A percentile compares a stretch with the other conserved stretches of the same genome.
Evolutionary conservation across 2,329 filamentous ascomycete species (phyloP).

Genomic region (Alternaria arborescens): DNA sequence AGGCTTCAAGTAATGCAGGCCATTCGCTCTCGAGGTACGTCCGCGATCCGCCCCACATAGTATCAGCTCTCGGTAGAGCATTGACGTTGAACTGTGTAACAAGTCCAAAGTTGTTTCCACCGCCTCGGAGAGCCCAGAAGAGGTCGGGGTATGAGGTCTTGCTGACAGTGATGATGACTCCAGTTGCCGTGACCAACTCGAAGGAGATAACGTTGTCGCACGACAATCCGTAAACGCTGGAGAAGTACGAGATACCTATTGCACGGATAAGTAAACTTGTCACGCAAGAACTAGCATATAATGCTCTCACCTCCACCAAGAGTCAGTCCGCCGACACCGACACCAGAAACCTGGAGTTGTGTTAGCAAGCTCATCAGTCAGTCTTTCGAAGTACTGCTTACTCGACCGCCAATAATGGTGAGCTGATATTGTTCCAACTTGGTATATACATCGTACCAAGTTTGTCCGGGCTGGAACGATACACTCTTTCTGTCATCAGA

Average conservation of each 20-base stretch:
- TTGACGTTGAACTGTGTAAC: conserved; percentile 40
- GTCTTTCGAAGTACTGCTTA: conserved; percentile 11
- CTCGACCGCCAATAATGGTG: conserved; percentile 42
- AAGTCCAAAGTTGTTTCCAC: conserved; percentile 49
- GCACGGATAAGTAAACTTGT: neutral
- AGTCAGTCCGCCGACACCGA: conserved; percentile 36
- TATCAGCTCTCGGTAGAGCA: conserved; percentile 27
- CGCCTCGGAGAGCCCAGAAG: conserved; percentile 50
- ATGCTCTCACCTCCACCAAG: conserved; percentile 31
- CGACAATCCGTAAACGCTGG: conserved; percentile 32
- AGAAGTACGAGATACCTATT: conserved; percentile 38
- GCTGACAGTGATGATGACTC: conserved; percentile 27
- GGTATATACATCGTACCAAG: conserved; percentile 49
- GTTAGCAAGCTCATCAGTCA: neutral
- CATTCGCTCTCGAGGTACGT: conserved; percentile 19
- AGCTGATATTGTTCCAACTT: conserved; percentile 33
- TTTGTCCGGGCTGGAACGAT: conserved; percentile 43
- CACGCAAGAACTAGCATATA: neutral
- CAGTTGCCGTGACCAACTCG: conserved; percentile 41
- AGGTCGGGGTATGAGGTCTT: conserved; percentile 49
- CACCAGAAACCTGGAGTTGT: conserved; percentile 16
- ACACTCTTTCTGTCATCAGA: conserved; percentile 37
- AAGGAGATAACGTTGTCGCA: conserved; percentile 48
- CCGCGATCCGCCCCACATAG: conserved; percentile 41
- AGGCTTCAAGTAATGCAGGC: conserved; percentile 33